A percentile compares a stretch with the other conserved stretches of the same genome.
Conservation (phyloP, 164 flowering plant species). For the Vitis rotundifolia region DNA sequence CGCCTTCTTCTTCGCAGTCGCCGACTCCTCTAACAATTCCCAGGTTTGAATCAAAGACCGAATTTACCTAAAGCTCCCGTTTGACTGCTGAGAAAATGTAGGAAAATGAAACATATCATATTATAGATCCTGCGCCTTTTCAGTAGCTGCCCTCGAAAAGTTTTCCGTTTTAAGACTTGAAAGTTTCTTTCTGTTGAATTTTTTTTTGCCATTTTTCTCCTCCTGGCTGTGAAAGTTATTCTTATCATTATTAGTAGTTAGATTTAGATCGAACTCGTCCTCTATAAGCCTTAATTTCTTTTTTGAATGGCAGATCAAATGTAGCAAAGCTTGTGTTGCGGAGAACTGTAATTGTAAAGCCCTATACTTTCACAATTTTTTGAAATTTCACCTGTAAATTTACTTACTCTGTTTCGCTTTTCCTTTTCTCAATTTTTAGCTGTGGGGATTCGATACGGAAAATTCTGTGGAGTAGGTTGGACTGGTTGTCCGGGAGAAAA, state of each 20-base stretch:
- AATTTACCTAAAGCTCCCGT: not conserved
- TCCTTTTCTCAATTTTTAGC: slow-evolving; percentile 32
- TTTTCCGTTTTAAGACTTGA: too few species aligned
- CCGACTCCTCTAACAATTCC: slow-evolving; percentile 17
- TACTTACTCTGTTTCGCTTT: not conserved
- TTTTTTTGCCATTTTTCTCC: too few species aligned
- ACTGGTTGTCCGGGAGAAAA: slow-evolving; percentile 87
- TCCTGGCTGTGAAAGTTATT: too few species aligned
- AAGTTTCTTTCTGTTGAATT: too few species aligned
- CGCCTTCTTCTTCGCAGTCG: slow-evolving; percentile 15
- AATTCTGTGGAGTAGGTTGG: slow-evolving; percentile 92
- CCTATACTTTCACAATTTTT: not conserved
- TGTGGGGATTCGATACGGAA: slow-evolving; percentile 75
- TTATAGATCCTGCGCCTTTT: not conserved
- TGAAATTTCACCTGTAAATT: not conserved
- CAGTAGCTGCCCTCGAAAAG: not conserved
- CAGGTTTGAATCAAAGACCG: slow-evolving; percentile 15
- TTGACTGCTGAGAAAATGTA: not conserved
- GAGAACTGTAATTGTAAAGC: slow-evolving; percentile 65
- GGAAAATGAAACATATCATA: not conserved
- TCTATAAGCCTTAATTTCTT: not conserved
- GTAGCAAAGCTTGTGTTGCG: slow-evolving; percentile 76
- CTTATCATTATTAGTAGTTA: too few species aligned
- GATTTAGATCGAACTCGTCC: not conserved
- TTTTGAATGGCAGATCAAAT: slow-evolving; percentile 38